These are phyloP conservation scores for Cladophialophora bantiana DNA, from an alignment of 2,329 filamentous ascomycete species.

Conservation along the genomic window DNA sequence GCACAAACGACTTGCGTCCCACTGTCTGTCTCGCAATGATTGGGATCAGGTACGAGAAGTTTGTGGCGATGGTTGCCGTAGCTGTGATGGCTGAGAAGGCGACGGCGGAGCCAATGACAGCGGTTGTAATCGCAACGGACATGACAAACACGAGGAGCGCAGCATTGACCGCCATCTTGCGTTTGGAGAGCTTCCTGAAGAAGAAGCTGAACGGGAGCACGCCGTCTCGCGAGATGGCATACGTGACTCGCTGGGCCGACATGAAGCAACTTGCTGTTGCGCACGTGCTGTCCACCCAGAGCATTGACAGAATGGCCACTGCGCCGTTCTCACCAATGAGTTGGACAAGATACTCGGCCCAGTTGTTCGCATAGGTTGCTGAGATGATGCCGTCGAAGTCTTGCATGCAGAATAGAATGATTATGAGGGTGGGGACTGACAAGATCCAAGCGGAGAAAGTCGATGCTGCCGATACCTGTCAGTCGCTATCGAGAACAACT, in stretches of 20 bases:
- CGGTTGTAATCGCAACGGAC: slow-evolving; percentile 46
- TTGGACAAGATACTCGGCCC: slow-evolving; percentile 51
- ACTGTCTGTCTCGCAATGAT: slow-evolving; percentile 51
- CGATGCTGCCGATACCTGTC: slow-evolving; percentile 33
- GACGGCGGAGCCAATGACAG: slow-evolving; percentile 49
- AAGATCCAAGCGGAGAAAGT: slow-evolving; percentile 49
- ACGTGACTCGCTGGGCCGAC: slow-evolving; percentile 51
- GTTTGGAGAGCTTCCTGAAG: slow-evolving; percentile 45
- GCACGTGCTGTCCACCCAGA: slow-evolving; percentile 51
- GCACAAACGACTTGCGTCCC: slow-evolving; percentile 46
- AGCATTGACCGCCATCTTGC: slow-evolving; percentile 49
- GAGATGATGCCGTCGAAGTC: slow-evolving; percentile 50
- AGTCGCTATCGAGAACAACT: background rate
- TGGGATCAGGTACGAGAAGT: slow-evolving; percentile 50
- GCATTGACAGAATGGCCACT: slow-evolving; percentile 46
- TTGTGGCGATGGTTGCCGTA: slow-evolving; percentile 50
- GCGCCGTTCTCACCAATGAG: slow-evolving; percentile 48
- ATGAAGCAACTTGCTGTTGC: slow-evolving; percentile 50
- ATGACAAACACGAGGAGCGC: slow-evolving; percentile 46
- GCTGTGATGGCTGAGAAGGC: slow-evolving; percentile 51
- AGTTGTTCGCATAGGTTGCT: slow-evolving; percentile 50
- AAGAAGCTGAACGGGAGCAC: slow-evolving; percentile 49
- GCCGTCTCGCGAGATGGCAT: slow-evolving; percentile 50
- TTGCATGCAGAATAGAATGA: slow-evolving; percentile 53
- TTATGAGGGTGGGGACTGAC: slow-evolving; percentile 49